These are phyloP conservation scores for Sporopachydermia lactativora DNA, from an alignment of 805 yeast species.

Conservation along the genomic window DNA sequence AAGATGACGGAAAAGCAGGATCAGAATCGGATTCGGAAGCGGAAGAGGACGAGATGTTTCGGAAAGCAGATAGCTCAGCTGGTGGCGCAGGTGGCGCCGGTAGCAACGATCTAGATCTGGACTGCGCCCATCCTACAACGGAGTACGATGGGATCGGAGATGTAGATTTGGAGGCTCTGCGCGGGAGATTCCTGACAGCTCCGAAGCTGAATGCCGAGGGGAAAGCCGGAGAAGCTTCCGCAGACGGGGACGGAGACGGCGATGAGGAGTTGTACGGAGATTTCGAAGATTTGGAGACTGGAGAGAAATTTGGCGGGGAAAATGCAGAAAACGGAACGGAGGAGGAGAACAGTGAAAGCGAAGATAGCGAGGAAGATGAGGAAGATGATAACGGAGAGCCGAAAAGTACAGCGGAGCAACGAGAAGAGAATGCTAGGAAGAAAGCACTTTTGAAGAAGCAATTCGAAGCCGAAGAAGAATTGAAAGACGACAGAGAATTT, in stretches of 20 bases:
- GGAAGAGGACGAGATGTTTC: constrained; percentile 40
- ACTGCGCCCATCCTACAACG: not conserved
- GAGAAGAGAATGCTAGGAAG: constrained; percentile 73
- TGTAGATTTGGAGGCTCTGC: constrained; percentile 14
- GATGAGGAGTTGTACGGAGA: constrained; percentile 24
- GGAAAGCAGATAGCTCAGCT: constrained; percentile 28
- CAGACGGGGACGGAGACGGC: constrained; percentile 22
- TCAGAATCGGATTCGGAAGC: constrained; percentile 27
- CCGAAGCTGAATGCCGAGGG: constrained; percentile 16
- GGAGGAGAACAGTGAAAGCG: constrained; percentile 22
- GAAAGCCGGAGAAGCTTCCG: constrained; percentile 16
- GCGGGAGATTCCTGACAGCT: constrained; percentile 18
- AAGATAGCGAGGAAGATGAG: constrained; percentile 14
- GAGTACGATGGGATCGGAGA: not conserved
- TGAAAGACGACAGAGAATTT: constrained; percentile 46
- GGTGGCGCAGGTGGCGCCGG: constrained; percentile 9
- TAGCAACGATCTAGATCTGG: not conserved
- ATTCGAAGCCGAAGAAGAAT: constrained; percentile 64
- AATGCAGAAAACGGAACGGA: constrained; percentile 25
- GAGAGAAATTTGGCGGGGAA: constrained; percentile 26
- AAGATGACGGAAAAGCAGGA: constrained; percentile 22
- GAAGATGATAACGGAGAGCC: constrained; percentile 21
- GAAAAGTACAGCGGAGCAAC: constrained; percentile 50
- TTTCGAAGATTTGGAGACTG: constrained; percentile 27
- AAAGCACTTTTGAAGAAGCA: constrained; percentile 82